A percentile compares a stretch with the other conserved stretches of the same genome.
Conservation (phyloP, 2,329 filamentous ascomycete species). For the Exophiala oligosperma region DNA sequence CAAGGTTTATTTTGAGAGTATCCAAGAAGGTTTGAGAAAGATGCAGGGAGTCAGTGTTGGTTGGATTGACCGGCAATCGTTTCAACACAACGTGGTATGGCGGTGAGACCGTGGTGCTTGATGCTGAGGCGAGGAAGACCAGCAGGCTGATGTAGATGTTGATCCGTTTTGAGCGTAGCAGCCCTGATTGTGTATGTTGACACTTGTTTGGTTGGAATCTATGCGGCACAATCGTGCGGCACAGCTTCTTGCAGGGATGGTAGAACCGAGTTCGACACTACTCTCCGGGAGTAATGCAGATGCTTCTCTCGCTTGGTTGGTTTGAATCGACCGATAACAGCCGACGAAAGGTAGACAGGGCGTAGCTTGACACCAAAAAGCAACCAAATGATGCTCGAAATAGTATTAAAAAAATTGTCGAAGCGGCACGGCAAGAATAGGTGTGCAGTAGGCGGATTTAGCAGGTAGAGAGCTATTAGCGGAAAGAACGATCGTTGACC, state of each 20-base stretch:
- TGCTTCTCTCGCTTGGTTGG: slow-evolving; percentile 8
- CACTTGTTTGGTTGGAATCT: not conserved
- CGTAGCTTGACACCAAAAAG: not conserved
- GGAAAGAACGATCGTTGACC: slow-evolving; percentile 26
- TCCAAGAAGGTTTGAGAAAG: slow-evolving; percentile 26
- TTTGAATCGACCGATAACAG: not conserved
- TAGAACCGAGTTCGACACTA: slow-evolving; percentile 7
- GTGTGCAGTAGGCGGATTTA: slow-evolving; percentile 7
- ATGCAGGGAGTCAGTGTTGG: slow-evolving; percentile 16
- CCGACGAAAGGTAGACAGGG: not conserved
- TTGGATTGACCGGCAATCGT: slow-evolving; percentile 29
- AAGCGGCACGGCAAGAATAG: slow-evolving; percentile 22
- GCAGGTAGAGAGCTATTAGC: slow-evolving; percentile 27
- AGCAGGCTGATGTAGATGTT: not conserved
- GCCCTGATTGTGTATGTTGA: slow-evolving; percentile 1
- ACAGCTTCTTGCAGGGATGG: slow-evolving; percentile 3
- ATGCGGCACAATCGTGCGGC: not conserved
- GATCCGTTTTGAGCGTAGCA: not conserved
- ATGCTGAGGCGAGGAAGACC: slow-evolving; percentile 13
- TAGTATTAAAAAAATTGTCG: slow-evolving; percentile 17
- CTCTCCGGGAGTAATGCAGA: slow-evolving; percentile 16
- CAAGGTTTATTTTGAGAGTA: slow-evolving; percentile 10
- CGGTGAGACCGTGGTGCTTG: slow-evolving; percentile 6
- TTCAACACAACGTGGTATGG: slow-evolving; percentile 16
- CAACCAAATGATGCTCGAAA: slow-evolving; percentile 1